Conservation (phyloP, 352 stramenopile species). For the Globisporangium iwayamae region DNA sequence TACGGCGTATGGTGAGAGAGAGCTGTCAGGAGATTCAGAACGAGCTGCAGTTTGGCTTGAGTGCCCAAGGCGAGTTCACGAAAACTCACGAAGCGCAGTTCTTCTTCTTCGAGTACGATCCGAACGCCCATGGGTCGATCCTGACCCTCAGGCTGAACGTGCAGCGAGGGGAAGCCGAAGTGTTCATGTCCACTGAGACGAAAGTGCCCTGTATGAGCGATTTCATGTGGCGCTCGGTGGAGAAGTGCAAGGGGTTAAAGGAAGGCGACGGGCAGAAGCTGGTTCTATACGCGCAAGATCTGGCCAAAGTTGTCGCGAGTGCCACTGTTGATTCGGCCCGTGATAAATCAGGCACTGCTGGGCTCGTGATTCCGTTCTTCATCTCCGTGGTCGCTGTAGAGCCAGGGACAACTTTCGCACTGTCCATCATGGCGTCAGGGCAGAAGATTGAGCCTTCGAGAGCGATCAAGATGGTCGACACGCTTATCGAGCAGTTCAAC, state of each 20-base stretch:
- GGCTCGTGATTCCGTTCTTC: constrained; percentile 37
- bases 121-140: constrained; percentile 35
- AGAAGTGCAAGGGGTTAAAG: constrained; percentile 11
- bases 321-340: not conserved
- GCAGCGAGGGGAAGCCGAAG: constrained; percentile 40
- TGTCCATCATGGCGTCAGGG: constrained; percentile 59
- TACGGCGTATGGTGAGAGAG: constrained; percentile 50
- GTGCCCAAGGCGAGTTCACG: constrained; percentile 24
- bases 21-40: constrained; percentile 43
- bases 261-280: constrained; percentile 39
- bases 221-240: constrained; percentile 62
- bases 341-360: not conserved
- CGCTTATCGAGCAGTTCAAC: constrained; percentile 69
- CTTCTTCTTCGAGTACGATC: constrained; percentile 58
- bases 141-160: constrained; percentile 59
- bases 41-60: constrained; percentile 51
- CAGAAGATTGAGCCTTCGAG: constrained; percentile 53
- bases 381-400: constrained; percentile 49
- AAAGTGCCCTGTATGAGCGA: constrained; percentile 57
- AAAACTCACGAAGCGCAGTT: constrained; percentile 25
- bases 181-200: constrained; percentile 72
- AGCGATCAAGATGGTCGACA: constrained; percentile 61
- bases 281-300: constrained; percentile 54
- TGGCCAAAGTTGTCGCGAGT: constrained; percentile 21
- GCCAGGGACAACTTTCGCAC: constrained; percentile 34